Evolutionary conservation across 495 filamentous ascomycete species (phyloP).

Genomic region (Aspergillus mulundensis): DNA sequence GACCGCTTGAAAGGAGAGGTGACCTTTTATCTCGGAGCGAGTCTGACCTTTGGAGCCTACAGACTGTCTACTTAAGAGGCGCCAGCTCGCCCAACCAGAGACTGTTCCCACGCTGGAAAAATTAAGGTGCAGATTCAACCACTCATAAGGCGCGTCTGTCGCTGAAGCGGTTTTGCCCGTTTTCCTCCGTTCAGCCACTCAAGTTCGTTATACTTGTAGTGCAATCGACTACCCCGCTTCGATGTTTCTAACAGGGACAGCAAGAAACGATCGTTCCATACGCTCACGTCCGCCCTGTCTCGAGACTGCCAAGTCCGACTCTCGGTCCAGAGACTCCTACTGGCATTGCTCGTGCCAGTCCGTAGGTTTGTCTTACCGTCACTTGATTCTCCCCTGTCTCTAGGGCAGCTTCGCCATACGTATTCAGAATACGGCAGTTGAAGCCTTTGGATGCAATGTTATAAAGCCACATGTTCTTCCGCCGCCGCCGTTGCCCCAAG

Average conservation of each 20-base stretch:
- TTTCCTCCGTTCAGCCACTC: conserved; percentile 8
- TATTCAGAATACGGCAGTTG: neutral
- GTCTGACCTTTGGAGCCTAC: neutral
- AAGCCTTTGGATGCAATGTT: neutral
- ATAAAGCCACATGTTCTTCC: neutral
- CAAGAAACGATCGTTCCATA: neutral
- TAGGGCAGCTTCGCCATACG: conserved; percentile 9
- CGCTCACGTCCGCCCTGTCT: conserved; percentile 15
- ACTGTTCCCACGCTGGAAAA: neutral
- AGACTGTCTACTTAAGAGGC: conserved; percentile 1
- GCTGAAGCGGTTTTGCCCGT: conserved; percentile 8
- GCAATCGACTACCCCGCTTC: conserved; percentile 14
- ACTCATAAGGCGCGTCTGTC: neutral
- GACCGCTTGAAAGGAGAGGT: neutral
- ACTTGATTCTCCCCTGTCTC: conserved; percentile 27
- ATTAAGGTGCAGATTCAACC: neutral
- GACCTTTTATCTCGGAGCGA: conserved; percentile 1
- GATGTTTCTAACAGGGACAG: conserved; percentile 12
- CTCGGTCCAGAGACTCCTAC: neutral
- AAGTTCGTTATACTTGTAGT: conserved; percentile 3
- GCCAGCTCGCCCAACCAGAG: conserved; percentile 3
- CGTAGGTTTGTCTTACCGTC: conserved; percentile 31
- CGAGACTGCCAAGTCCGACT: conserved; percentile 24
- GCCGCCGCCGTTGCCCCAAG: neutral
- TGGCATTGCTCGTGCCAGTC: conserved; percentile 14